phyloP scores from a whole-genome alignment of 2,329 filamentous ascomycete genomes.

The Sclerotinia minor region DNA sequence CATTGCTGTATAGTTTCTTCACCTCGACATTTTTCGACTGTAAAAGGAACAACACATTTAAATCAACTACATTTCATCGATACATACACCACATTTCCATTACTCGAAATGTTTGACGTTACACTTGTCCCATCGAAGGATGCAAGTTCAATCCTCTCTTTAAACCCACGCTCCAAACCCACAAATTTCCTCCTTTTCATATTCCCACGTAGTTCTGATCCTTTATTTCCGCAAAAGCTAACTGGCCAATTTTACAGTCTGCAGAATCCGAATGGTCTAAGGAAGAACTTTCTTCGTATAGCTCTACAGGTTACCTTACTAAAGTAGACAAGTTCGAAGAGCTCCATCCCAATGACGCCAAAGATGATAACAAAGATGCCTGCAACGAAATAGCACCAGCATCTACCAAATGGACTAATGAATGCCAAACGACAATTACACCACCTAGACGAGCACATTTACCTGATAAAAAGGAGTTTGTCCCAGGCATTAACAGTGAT shows the following conservation, averaged over 20 bases:
- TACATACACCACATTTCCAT: neutral
- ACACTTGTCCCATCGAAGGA: too few relatives aligned
- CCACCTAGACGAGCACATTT: neutral
- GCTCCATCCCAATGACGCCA: neutral
- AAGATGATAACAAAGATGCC: neutral
- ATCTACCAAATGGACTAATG: neutral
- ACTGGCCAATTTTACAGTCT: too few relatives aligned
- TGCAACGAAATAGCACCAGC: neutral
- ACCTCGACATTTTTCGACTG: too few relatives aligned
- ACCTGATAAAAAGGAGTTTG: neutral
- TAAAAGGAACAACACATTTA: neutral
- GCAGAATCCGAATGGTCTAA: neutral
- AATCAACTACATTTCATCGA: neutral
- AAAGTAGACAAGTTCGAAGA: neutral
- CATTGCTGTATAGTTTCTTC: neutral
- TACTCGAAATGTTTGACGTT: neutral
- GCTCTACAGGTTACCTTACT: neutral
- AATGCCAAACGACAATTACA: neutral
- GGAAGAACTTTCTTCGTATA: neutral
- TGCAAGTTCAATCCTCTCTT: too few relatives aligned
- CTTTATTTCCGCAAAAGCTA: too few relatives aligned
- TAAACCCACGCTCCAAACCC: too few relatives aligned
- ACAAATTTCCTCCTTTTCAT: too few relatives aligned
- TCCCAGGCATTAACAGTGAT: neutral
- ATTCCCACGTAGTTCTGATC: too few relatives aligned